Percentiles rank a stretch among this genome's conserved stretches.
phyloP scores from a whole-genome alignment of 2,329 filamentous ascomycete genomes.

The Nakataea oryzae region DNA sequence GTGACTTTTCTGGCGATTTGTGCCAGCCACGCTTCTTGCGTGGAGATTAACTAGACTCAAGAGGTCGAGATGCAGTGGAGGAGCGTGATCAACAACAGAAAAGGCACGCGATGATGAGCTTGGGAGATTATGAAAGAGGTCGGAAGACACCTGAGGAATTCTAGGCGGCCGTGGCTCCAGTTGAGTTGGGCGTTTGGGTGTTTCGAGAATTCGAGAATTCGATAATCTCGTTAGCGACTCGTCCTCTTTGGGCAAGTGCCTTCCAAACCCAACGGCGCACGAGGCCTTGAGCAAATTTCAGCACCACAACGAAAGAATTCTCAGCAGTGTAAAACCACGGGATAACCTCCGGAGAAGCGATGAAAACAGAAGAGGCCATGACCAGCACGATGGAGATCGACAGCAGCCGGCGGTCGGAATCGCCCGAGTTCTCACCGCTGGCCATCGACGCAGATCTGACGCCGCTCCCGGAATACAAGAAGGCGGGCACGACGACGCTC shows the following conservation, averaged over 20 bases:
- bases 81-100: not conserved
- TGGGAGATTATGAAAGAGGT: not conserved
- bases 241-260: not conserved
- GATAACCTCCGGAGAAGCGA: not conserved
- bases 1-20: not conserved
- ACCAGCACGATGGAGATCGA: slow-evolving; percentile 4
- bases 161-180: not conserved
- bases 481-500: slow-evolving; percentile 37
- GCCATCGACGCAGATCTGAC: slow-evolving; percentile 40
- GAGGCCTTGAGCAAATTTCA: not conserved
- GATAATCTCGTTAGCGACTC: not conserved
- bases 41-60: not conserved
- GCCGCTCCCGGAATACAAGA: slow-evolving; percentile 50
- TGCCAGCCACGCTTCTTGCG: not conserved
- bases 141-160: not conserved
- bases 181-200: not conserved
- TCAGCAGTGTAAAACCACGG: not conserved
- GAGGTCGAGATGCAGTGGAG: not conserved
- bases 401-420: slow-evolving; percentile 2
- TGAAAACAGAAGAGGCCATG: not conserved
- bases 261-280: not conserved
- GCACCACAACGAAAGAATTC: not conserved
- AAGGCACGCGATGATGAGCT: not conserved
- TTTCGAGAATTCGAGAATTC: not conserved
- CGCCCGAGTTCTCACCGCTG: slow-evolving; percentile 30